These are phyloP conservation scores for Penicillium sp. DNA, from an alignment of 2,329 filamentous ascomycete species.

Conservation along the genomic window DNA sequence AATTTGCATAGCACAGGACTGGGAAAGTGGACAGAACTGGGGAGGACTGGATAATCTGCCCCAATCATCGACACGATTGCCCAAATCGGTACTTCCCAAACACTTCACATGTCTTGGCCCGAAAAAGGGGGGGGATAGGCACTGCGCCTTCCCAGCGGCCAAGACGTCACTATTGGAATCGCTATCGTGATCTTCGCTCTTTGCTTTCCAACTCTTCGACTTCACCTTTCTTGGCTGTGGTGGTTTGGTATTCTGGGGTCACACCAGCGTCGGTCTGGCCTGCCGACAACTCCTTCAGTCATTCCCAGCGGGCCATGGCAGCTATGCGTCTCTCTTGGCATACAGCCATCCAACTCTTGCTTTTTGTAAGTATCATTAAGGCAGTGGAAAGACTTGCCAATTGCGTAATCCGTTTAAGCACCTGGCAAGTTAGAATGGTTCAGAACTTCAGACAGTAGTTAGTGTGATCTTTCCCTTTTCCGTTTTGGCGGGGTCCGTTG, in stretches of 20 bases:
- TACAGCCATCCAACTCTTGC: background rate
- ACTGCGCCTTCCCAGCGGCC: conserved; percentile 8
- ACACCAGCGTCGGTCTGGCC: conserved; percentile 7
- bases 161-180: conserved; percentile 32
- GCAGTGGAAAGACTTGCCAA: background rate
- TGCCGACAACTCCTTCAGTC: conserved; percentile 3
- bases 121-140: conserved; percentile 18
- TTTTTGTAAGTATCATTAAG: background rate
- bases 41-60: background rate
- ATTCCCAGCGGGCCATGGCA: conserved; percentile 19
- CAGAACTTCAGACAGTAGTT: background rate
- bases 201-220: conserved; percentile 25
- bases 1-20: conserved; percentile 1
- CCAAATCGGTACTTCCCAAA: conserved; percentile 16
- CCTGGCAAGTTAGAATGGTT: background rate
- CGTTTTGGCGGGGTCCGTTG: conserved; percentile 15
- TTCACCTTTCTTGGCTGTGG: conserved; percentile 29
- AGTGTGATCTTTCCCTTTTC: background rate
- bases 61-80: background rate
- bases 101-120: conserved; percentile 34
- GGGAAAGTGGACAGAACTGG: background rate
- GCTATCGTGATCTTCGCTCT: conserved; percentile 16
- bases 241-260: conserved; percentile 10
- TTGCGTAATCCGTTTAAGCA: conserved; percentile 17
- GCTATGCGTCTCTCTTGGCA: conserved; percentile 17